These are phyloP conservation scores for Groenewaldozyma sp. DNA, from an alignment of 1,139 yeast species.

Conservation along the genomic window DNA sequence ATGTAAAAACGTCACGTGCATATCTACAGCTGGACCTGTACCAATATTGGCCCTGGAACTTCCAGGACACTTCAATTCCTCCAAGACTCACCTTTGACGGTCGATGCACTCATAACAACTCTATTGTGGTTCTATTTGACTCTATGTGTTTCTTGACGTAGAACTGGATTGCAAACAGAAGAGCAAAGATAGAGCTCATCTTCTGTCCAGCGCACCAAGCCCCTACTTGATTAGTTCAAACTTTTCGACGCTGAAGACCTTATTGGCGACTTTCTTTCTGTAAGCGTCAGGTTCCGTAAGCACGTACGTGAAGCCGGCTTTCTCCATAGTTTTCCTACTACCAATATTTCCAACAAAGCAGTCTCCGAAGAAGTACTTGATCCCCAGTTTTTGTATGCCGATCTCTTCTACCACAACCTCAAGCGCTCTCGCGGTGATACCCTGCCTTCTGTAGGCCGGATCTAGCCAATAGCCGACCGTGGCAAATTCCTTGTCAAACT, in stretches of 20 bases:
- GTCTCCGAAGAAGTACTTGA: slow-evolving; percentile 12
- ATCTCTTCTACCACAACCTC: slow-evolving; percentile 11
- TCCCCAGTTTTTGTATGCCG: slow-evolving; percentile 11
- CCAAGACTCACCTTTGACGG: no score
- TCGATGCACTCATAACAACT: no score
- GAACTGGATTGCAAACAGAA: no score
- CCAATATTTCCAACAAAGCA: slow-evolving; percentile 15
- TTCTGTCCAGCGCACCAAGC: no score
- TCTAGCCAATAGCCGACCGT: slow-evolving; percentile 17
- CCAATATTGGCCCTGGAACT: no score
- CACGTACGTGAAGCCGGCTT: slow-evolving; percentile 13
- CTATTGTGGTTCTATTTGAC: no score
- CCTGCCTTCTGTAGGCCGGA: slow-evolving; percentile 16
- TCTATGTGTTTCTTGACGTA: no score
- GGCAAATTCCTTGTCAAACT: slow-evolving; percentile 6
- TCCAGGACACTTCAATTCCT: no score
- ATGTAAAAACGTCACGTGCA: no score
- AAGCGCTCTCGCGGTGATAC: slow-evolving; percentile 16
- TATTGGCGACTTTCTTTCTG: background rate
- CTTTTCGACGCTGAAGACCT: background rate
- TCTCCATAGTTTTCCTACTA: slow-evolving; percentile 16
- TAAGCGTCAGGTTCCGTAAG: background rate
- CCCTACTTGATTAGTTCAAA: background rate
- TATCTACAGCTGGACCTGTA: no score
- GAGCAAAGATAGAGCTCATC: no score